Base-by-base conservation (phyloP, 2,329 filamentous ascomycete genomes). In the Waltergamsia citrina region DNA sequence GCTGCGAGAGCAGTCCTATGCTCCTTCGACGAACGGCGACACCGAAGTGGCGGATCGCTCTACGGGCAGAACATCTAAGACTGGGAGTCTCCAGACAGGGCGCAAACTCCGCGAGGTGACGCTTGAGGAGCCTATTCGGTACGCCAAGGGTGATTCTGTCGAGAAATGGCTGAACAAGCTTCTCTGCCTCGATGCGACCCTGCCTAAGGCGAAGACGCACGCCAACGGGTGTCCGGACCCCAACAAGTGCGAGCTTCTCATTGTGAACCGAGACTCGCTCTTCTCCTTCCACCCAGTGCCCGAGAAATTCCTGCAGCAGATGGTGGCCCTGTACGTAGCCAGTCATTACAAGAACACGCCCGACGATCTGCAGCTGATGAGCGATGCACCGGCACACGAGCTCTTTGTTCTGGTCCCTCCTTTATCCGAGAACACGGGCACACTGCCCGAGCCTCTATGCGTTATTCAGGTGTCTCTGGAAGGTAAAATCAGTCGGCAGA, bases 271-370 rank as follows among this genome's bases (percentile, higher is more conserved):
- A 36, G 92, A 98, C 60, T 96, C 90, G 7, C 74, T 98, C 11
- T 98, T 98, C 64, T 96, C 90, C 10, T 98, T 93, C 67, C 92
- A 98, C 50, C 86, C 88, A 3, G 86, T 96, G 15, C 93, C 92
- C 3, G 92, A 98, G 56, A 92, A 88, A 52, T 96, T 98, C 62
- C 63, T 98, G 36, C 92, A 98, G 55, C 87, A 94, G 49, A 95
- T 98, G 86, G 90, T 98, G 60, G 87, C 88, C 1, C 73, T 98
- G 3, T 98, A 96, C 48, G 93, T 98, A 19, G 87, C 92, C 19
- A 94, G 86, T 34, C 87, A 94, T 58, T 95, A 98, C 69, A 96
- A 96, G 60, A 98, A 98, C 60, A 86, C 88, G 0, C 92, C 92
- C 1, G 94, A 98, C 49, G 92, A 98, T 50, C 71, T 98, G n/a